phyloP scores from a whole-genome alignment of 2,329 filamentous ascomycete genomes.

The Trichoderma simmonsii region DNA sequence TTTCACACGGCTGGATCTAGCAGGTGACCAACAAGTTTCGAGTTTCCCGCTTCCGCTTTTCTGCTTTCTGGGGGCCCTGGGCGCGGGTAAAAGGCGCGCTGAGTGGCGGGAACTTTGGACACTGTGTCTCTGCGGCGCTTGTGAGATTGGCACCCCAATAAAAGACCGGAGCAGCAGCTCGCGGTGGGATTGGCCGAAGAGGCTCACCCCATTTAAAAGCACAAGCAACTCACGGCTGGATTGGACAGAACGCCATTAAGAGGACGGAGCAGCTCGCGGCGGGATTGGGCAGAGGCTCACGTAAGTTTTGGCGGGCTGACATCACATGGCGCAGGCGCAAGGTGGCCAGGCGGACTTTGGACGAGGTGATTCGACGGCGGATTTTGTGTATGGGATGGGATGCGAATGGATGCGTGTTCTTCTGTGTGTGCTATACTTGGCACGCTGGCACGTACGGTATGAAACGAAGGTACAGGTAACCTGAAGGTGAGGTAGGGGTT shows the following conservation, averaged over 20 bases:
- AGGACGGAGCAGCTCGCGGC: background rate
- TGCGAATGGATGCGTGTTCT: background rate
- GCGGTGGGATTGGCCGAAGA: background rate
- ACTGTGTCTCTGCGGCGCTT: background rate
- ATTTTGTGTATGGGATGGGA: background rate
- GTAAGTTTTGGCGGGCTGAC: slow-evolving; percentile 9
- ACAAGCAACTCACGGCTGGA: background rate
- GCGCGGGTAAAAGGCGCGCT: background rate
- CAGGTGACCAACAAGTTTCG: background rate
- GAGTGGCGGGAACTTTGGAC: background rate
- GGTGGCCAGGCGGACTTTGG: background rate
- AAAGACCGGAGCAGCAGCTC: no score
- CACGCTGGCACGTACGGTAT: background rate
- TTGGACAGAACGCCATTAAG: background rate
- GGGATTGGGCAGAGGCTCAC: slow-evolving; percentile 16
- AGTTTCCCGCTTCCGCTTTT: background rate
- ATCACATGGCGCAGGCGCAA: slow-evolving; percentile 14
- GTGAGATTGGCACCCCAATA: background rate
- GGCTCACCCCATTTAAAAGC: background rate
- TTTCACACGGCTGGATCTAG: background rate
- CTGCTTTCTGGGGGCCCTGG: background rate
- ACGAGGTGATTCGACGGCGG: background rate
- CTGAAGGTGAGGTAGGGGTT: background rate
- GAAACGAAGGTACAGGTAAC: background rate
- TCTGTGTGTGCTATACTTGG: background rate